Percentiles rank a stretch among this genome's conserved stretches.
Conservation (phyloP, 192 early-diverging fungal species). For the Jimgerdemannia lactiflua region DNA sequence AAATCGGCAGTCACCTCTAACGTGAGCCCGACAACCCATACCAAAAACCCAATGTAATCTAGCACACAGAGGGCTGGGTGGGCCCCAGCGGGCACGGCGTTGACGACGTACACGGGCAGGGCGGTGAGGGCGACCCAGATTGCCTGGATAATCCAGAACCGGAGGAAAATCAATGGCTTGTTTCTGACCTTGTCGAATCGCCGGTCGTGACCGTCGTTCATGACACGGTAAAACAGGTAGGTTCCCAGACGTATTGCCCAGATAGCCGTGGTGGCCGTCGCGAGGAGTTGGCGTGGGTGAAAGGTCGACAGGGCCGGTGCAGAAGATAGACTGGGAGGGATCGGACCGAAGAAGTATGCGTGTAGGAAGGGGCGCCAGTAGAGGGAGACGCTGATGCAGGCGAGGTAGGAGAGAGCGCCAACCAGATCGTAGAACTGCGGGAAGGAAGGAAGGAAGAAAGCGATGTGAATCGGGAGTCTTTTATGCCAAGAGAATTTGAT, state of each 20-base stretch:
- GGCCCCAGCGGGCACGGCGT: constrained; percentile 14
- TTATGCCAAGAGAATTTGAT: not conserved
- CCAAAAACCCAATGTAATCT: constrained; percentile 20
- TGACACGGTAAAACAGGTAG: constrained; percentile 23
- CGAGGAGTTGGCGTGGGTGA: constrained; percentile 31
- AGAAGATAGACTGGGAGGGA: not conserved
- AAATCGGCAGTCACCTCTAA: constrained; percentile 29
- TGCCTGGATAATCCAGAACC: constrained; percentile 33
- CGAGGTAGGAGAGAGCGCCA: constrained; percentile 21
- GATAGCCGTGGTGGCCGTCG: constrained; percentile 21
- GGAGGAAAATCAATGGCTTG: constrained; percentile 13
- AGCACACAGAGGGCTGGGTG: constrained; percentile 23
- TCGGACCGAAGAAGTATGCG: not conserved
- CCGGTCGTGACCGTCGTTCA: constrained; percentile 26
- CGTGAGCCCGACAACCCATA: constrained; percentile 24
- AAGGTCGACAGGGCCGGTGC: not conserved
- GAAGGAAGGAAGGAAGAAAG: no score
- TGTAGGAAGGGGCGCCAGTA: constrained; percentile 19
- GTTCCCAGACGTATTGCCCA: constrained; percentile 29
- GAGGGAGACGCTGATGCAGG: constrained; percentile 23
- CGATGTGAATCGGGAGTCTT: not conserved
- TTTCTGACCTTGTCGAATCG: constrained; percentile 29
- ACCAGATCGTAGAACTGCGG: constrained; percentile 30
- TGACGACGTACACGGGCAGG: constrained; percentile 26
- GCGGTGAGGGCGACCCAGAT: constrained; percentile 31